These are phyloP conservation scores for Russula foetens DNA, from an alignment of 768 basidiomycete species.

Conservation along the genomic window DNA sequence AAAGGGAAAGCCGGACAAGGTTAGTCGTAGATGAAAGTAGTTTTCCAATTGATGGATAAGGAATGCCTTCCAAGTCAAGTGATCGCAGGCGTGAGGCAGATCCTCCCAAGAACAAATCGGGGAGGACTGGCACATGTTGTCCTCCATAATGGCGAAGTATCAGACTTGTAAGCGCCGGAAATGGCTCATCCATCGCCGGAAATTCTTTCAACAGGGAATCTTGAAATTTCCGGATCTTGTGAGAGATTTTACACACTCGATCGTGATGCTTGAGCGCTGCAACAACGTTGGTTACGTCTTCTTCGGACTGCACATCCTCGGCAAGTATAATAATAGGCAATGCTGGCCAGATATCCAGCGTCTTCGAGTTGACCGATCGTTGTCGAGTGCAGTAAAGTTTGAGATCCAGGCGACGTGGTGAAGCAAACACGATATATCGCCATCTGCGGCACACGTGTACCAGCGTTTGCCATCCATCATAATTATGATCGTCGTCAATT, in stretches of 20 bases:
- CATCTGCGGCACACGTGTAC: not conserved
- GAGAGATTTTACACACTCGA: not conserved
- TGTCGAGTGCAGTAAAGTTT: not conserved
- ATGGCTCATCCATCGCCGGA: not conserved
- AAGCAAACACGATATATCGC: not conserved
- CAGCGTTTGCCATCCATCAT: not conserved
- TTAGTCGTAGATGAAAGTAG: not conserved
- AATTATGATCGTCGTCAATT: too few relatives aligned
- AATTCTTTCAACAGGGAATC: not conserved
- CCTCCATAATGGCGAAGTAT: not conserved
- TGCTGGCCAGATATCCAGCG: not conserved
- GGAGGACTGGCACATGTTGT: not conserved
- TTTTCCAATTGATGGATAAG: not conserved
- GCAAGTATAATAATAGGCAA: not conserved
- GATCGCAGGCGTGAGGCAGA: not conserved
- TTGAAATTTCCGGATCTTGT: not conserved
- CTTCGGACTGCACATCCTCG: too few relatives aligned
- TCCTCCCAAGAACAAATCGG: not conserved
- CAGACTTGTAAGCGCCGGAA: not conserved
- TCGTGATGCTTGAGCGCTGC: not conserved
- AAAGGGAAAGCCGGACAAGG: not conserved
- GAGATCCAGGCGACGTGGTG: not conserved
- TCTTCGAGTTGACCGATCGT: not conserved
- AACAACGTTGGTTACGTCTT: not conserved
- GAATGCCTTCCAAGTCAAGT: not conserved